Conservation (phyloP, 192 early-diverging fungal genomes). For the Coemansia sp. region DNA sequence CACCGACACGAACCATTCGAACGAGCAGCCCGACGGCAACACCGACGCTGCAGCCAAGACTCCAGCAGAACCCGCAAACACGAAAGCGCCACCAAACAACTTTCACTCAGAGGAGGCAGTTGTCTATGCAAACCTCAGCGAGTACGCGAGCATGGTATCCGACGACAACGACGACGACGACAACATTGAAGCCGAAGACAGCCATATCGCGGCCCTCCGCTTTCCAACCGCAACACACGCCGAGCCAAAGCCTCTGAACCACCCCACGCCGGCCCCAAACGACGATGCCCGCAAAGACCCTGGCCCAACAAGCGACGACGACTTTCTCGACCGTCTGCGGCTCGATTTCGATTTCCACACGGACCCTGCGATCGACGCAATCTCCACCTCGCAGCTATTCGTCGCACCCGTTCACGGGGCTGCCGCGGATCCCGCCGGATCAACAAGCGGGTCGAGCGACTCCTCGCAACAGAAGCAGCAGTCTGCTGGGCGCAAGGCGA, state of each 20-base stretch:
- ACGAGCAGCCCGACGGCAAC: no score
- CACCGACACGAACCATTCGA: no score
- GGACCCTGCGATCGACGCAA: conserved; percentile 32
- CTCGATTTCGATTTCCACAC: conserved; percentile 38
- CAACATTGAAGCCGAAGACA: no score
- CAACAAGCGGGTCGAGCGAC: no score
- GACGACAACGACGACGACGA: background rate
- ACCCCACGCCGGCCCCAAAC: no score
- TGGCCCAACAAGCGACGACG: background rate
- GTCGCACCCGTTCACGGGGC: background rate
- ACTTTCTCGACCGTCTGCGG: conserved; percentile 8
- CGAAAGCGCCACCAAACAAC: background rate
- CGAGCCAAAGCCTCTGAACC: no score
- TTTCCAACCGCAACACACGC: no score
- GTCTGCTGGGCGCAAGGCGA: conserved; percentile 7
- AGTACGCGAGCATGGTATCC: conserved; percentile 8
- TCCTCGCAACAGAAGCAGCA: background rate
- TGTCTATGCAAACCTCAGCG: conserved; percentile 4
- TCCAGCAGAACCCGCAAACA: background rate
- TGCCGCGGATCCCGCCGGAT: background rate
- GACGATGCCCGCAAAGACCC: no score
- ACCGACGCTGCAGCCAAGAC: background rate
- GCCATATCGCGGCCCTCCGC: no score
- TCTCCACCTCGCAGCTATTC: conserved; percentile 30
- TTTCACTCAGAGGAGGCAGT: background rate